Evolutionary conservation across 2,329 filamentous ascomycete genomes (phyloP).

Genomic region (Uncinocarpus reesii): DNA sequence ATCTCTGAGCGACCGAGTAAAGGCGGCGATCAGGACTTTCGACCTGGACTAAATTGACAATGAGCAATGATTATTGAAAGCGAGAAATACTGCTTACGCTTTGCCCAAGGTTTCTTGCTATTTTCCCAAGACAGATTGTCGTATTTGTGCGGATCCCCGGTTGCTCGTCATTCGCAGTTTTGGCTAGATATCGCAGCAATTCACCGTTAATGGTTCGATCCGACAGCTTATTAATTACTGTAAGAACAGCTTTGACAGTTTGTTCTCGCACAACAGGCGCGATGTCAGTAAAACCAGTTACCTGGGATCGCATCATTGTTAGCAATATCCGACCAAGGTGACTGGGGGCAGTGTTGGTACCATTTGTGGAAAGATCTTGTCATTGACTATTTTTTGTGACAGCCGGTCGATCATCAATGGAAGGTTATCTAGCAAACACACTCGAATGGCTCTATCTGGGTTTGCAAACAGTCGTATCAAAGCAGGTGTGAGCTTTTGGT

Average conservation of each 20-base stretch:
- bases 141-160: conserved; percentile 96
- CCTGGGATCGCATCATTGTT: conserved; percentile 36
- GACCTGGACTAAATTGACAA: conserved; percentile 51
- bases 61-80: conserved; percentile 22
- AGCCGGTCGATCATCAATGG: conserved; percentile 85
- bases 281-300: conserved; percentile 87
- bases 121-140: conserved; percentile 93
- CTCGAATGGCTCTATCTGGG: conserved; percentile 81
- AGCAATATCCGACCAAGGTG: background rate
- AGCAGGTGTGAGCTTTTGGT: conserved; percentile 70
- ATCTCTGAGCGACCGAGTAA: conserved; percentile 77
- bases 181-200: conserved; percentile 77
- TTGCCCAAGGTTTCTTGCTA: conserved; percentile 74
- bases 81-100: conserved; percentile 32
- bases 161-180: conserved; percentile 94
- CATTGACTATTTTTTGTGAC: conserved; percentile 78
- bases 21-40: conserved; percentile 89
- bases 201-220: conserved; percentile 92
- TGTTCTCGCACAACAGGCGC: conserved; percentile 90
- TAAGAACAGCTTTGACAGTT: conserved; percentile 85
- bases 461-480: conserved; percentile 79
- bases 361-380: conserved; percentile 93
- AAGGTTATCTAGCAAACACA: conserved; percentile 80
- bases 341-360: conserved; percentile 40
- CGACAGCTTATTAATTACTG: conserved; percentile 77